Conservation (phyloP, 257 asterid genomes). For the Penstemon newberryi region DNA sequence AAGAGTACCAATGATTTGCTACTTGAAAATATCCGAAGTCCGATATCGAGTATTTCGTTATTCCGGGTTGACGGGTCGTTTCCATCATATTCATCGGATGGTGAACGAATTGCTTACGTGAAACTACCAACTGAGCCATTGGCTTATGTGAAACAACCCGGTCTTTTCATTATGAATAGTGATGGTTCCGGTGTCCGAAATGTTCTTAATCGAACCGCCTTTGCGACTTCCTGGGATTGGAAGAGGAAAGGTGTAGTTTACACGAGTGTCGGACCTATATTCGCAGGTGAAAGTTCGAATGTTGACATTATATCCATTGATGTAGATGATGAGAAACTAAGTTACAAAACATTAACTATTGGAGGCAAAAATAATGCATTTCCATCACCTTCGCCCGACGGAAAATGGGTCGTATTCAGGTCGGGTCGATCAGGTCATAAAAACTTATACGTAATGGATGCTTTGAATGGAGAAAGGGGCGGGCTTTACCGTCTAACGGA, state of each 20-base stretch:
- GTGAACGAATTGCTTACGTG: slow-evolving; percentile 66
- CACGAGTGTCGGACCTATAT: slow-evolving; percentile 72
- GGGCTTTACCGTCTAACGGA: slow-evolving; percentile 57
- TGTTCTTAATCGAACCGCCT: slow-evolving; percentile 42
- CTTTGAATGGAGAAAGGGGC: slow-evolving; percentile 61
- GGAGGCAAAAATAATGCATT: slow-evolving; percentile 81
- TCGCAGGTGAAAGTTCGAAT: slow-evolving; percentile 68
- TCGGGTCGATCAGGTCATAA: slow-evolving; percentile 87
- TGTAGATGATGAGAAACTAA: slow-evolving; percentile 61
- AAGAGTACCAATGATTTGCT: slow-evolving; percentile 34
- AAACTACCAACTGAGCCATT: slow-evolving; percentile 29
- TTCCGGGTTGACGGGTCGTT: slow-evolving; percentile 77
- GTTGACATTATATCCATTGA: slow-evolving; percentile 74
- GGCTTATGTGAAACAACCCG: slow-evolving; percentile 15
- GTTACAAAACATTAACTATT: slow-evolving; percentile 49
- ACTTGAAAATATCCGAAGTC: slow-evolving; percentile 59
- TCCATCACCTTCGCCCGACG: slow-evolving; percentile 93
- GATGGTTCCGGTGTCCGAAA: slow-evolving; percentile 71
- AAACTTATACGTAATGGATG: slow-evolving; percentile 85
- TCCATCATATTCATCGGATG: slow-evolving; percentile 80
- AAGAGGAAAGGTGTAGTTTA: slow-evolving; percentile 78
- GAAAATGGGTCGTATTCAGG: slow-evolving; percentile 82
- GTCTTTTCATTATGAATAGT: slow-evolving; percentile 64
- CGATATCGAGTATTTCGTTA: slow-evolving; percentile 52
- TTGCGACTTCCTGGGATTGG: slow-evolving; percentile 83